Base-by-base conservation (phyloP, 768 basidiomycete genomes). In the Panellus pusillus region DNA sequence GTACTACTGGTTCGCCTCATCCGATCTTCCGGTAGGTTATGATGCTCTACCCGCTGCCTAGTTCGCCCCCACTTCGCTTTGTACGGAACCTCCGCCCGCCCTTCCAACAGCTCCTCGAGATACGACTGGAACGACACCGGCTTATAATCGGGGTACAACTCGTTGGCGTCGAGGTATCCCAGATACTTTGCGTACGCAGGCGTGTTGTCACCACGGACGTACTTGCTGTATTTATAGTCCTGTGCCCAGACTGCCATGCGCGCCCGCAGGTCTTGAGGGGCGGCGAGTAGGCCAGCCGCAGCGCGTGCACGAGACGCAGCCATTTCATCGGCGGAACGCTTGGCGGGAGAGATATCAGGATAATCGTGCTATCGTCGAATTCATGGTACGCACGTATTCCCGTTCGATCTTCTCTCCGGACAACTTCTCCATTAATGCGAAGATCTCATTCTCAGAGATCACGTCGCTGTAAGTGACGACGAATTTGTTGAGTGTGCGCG, bases 401-500 rank as follows among this genome's bases (percentile, higher is more conserved):
- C 38, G 44, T 24, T 52, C 44, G 41, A 55, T 57, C 9, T 60
- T 63, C 35, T 68, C 66, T 0, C 69, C 69, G 2, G 63, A 58
- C 1, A 62, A 17, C 17, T 57, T 44, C 37, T 64, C 62, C 2
- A 57, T 52, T 19, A 69, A 31, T 19, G 55, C 61, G 18, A 59
- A 61, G 20, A 57, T 50, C 55, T 69, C 65, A 11, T 54, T 50
- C 44, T 64, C 52, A 7, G 62, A 65, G 11, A 63, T 28, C 36
- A 68, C 63, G 9, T 69, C 70, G 20, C 64, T 60, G 54, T 65
- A 66, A 6, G 58, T 54, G 11, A 66, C 61, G 5, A 71, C 65
- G 18, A 43, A 61, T 19, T 64, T 65, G 53, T 72, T 70, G 28
- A 70, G 40, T 15, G 71, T 71, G 8, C 69, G 59, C 32, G 58